Base-by-base conservation (phyloP, 768 basidiomycete genomes). In the Rickenella mellea region DNA sequence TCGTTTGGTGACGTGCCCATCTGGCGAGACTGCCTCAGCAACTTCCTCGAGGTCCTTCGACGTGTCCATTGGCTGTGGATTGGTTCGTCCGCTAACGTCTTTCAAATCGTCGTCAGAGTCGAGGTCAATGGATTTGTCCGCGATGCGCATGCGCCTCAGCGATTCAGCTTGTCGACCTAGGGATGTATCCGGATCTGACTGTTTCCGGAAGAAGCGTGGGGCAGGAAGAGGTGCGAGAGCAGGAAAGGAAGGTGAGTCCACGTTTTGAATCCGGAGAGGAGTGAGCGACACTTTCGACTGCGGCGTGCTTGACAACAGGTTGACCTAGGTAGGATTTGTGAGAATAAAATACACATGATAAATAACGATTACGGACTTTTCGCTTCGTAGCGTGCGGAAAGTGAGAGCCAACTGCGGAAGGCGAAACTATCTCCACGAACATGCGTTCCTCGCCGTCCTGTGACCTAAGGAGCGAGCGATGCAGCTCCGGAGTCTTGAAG, bases 1-100 rank as follows among this genome's bases (percentile, higher is more conserved):
- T 43, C 83, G 70, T 59, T 88, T 87, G 28, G 68, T 72, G 43
- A 88, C 65, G 58, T 85, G 84, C 0, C 83, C 84, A 10, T 81
- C 82, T 2, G 84, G 84, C 0, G 83, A 87, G 44, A 86, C 68
- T 1, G 76, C 77, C 47, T 79, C 81, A 2, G 67, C 76, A 24
- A 81, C 76, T 53, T 83, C 80, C 46, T 75, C 72, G 38, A 64
- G 62, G 19, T 60, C 53, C 40, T 64, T 75, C 1, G 33, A 36
- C 4, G 33, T 17, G 6, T 22, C 19, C 3, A 36, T 22, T 36
- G 15, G 19, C 15, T 22, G 9, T 36, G 15, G 19, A 45, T 69
- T 70, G 39, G 41, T 40, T 9, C 42, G 37, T 15, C 15, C 40
- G 6, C 22, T 43, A 31, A 35, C 32, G 11, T 29, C 30, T 49